A percentile compares a stretch with the other conserved stretches of the same genome.
phyloP scores from a whole-genome alignment of 108 stramenopile genomes.

The Fragilaria radians region DNA sequence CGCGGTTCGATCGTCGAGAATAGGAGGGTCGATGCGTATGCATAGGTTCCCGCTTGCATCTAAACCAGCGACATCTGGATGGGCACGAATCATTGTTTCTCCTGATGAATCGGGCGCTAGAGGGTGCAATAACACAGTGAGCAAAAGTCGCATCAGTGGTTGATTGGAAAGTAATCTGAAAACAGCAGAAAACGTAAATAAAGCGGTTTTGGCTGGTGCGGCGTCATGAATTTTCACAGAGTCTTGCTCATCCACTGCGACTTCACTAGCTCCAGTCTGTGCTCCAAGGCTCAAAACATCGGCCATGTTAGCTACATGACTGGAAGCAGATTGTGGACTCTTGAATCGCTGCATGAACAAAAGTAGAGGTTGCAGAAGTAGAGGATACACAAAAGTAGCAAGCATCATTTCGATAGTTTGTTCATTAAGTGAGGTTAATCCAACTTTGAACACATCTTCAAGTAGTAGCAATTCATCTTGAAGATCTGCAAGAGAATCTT shows the following conservation, averaged over 20 bases:
- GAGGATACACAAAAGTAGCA: slow-evolving; percentile 83
- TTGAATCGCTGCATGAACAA: slow-evolving; percentile 51
- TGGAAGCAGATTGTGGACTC: neutral
- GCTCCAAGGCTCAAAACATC: neutral
- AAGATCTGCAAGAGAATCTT: slow-evolving; percentile 51
- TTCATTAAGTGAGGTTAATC: slow-evolving; percentile 77
- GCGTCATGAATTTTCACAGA: slow-evolving; percentile 3
- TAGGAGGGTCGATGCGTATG: slow-evolving; percentile 26
- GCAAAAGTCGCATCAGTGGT: slow-evolving; percentile 51
- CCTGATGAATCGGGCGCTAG: slow-evolving; percentile 57
- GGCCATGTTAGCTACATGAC: neutral
- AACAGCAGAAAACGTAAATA: slow-evolving; percentile 59
- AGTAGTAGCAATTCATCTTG: slow-evolving; percentile 79
- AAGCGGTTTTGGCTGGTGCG: slow-evolving; percentile 76
- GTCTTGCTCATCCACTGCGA: neutral
- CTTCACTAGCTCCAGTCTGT: neutral
- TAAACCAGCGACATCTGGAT: slow-evolving; percentile 45
- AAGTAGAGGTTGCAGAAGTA: slow-evolving; percentile 72
- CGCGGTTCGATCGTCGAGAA: neutral
- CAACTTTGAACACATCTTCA: slow-evolving; percentile 76
- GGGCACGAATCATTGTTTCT: slow-evolving; percentile 45
- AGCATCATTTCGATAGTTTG: slow-evolving; percentile 88
- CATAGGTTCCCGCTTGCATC: slow-evolving; percentile 19
- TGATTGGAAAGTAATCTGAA: slow-evolving; percentile 66
- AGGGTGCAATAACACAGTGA: slow-evolving; percentile 76